Base-by-base conservation (phyloP, 2,329 filamentous ascomycete genomes). In the Colletotrichum endophyticum region DNA sequence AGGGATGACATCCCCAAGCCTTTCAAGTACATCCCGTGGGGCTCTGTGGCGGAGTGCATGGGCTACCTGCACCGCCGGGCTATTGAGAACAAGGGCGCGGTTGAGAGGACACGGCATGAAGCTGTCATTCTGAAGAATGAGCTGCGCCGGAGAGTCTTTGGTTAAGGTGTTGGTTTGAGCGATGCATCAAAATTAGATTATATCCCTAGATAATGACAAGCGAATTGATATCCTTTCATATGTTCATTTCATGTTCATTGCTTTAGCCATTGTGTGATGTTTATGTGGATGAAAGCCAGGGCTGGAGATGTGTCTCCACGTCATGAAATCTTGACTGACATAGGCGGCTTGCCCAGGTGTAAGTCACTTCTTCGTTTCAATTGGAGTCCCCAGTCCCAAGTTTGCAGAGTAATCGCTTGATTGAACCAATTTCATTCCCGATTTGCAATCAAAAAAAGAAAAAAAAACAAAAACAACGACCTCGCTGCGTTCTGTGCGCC, bases 191-290 rank as follows among this genome's bases (percentile, higher is more conserved):
- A 39, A 63, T 34, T 62, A 70, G 57, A 70, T 53, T 70, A 63
- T 62, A 67, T 56, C 64, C 62, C 7, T 64, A 70, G 57, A 63
- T 70, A 70, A 70, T 70, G 57, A 70, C 57, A 49, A 70, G 68
- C 68, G 68, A 34, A 32, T 28, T 53, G 56, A 59, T 69, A 34
- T 34, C 32, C 27, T 61, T 25, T 32, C 25, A 39, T 22, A 36
- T 19, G 19, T 90, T 93, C 83, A 88, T 91, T 75, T 85, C 9
- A 30, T 9, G 19, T 25, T 22, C 56, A 28, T 49, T 12, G 12
- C 16, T n/a, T 15, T 5, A 59, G 27, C 13, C 22, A 15, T 32
- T 22, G 0, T 32, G 32, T 22, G 59, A 36, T 0, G 11, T 25
- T 22, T 16, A 53, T 53, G 8, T 53, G 11, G 44, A 53, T 53